These are phyloP conservation scores for Xylariaceae sp. DNA, from an alignment of 2,329 filamentous ascomycete species.

Conservation along the genomic window DNA sequence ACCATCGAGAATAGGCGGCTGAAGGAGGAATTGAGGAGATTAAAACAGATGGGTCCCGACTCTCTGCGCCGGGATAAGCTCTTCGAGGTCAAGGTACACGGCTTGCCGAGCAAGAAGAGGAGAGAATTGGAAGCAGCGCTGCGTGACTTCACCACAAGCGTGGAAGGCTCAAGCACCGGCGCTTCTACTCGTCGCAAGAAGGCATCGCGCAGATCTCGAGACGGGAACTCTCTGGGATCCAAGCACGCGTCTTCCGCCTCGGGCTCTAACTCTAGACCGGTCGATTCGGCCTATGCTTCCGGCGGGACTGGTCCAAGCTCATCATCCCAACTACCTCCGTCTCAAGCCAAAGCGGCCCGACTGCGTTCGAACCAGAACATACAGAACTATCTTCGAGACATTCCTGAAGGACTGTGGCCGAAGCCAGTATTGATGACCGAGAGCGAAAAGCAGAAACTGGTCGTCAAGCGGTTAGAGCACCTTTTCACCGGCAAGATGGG, in stretches of 20 bases:
- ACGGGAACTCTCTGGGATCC: constrained; percentile 40
- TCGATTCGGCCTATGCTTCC: constrained; percentile 65
- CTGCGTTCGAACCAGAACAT: constrained; percentile 55
- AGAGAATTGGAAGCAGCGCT: constrained; percentile 70
- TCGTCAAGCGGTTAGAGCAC: constrained; percentile 72
- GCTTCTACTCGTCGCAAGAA: constrained; percentile 40
- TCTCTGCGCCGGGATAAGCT: constrained; percentile 69
- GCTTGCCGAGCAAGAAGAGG: constrained; percentile 66
- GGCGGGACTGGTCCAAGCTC: constrained; percentile 50
- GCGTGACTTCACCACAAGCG: constrained; percentile 61
- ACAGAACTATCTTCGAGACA: constrained; percentile 65
- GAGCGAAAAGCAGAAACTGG: constrained; percentile 67
- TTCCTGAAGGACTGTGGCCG: constrained; percentile 63
- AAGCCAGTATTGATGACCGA: constrained; percentile 60
- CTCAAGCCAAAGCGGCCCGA: constrained; percentile 29
- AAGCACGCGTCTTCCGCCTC: constrained; percentile 51
- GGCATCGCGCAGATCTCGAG: constrained; percentile 34
- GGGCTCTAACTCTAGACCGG: constrained; percentile 46
- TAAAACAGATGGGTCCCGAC: constrained; percentile 61
- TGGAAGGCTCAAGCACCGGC: constrained; percentile 46
- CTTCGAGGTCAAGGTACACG: constrained; percentile 77
- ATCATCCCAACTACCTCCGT: constrained; percentile 34
- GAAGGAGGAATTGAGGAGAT: constrained; percentile 66
- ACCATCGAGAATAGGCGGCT: constrained; percentile 78
- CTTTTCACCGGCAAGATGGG: constrained; percentile 69